Percentiles rank a stretch among this genome's conserved stretches.
These are phyloP conservation scores for Melampsora medusae DNA, from an alignment of 1,284 basidiomycete genomes.

Conservation along the genomic window DNA sequence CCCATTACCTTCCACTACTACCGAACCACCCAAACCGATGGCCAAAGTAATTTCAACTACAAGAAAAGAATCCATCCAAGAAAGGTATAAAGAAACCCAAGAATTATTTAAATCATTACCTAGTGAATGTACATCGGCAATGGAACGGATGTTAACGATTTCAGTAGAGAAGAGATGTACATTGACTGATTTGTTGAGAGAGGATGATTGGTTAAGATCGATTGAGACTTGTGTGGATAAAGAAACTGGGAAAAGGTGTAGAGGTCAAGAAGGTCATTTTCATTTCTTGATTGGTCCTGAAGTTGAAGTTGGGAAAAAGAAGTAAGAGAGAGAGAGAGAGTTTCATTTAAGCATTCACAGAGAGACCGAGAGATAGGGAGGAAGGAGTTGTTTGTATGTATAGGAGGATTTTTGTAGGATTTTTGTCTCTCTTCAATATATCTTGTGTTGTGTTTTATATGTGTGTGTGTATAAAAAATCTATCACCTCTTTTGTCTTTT, in stretches of 20 bases:
- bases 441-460: too few relatives aligned
- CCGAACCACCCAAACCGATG: not conserved
- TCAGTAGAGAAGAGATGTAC: slow-evolving; percentile 87
- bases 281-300: slow-evolving; percentile 12
- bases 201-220: slow-evolving; percentile 16
- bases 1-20: slow-evolving; percentile 9
- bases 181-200: slow-evolving; percentile 84
- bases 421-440: too few relatives aligned
- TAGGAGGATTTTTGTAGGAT: too few relatives aligned
- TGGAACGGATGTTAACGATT: slow-evolving; percentile 89
- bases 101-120: slow-evolving; percentile 1
- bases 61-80: not conserved
- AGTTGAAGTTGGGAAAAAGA: not conserved
- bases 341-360: too few relatives aligned
- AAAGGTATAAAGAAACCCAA: not conserved
- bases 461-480: too few relatives aligned
- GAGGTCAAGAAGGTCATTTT: slow-evolving; percentile 2
- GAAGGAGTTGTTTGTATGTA: too few relatives aligned
- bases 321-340: not conserved
- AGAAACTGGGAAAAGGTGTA: not conserved
- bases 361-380: too few relatives aligned
- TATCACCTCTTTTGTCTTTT: too few relatives aligned
- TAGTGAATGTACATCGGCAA: slow-evolving; percentile 63
- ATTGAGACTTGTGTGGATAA: slow-evolving; percentile 24
- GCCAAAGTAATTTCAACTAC: not conserved